Evolutionary conservation across 345 rosid species (phyloP).

Genomic region (Populus alba): DNA sequence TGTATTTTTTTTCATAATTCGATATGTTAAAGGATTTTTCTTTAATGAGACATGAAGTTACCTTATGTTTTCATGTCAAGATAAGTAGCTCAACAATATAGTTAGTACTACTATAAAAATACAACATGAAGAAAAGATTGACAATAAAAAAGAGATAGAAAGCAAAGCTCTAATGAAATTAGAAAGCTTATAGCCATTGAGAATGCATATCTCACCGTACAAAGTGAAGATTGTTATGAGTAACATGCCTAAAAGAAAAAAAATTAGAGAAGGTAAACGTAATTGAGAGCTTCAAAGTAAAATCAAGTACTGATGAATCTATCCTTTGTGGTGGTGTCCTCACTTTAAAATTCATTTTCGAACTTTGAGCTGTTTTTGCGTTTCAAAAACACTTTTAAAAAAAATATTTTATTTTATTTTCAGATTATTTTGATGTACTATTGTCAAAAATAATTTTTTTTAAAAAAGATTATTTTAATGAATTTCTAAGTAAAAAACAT

Average conservation of each 20-base stretch:
- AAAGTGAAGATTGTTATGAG: slow-evolving; percentile 9
- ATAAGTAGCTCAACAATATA: not conserved
- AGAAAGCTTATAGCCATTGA: not conserved
- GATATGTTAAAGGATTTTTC: too few relatives aligned
- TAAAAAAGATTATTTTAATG: too few relatives aligned
- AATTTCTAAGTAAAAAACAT: too few relatives aligned
- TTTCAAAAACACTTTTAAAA: too few relatives aligned
- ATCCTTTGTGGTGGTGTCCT: slow-evolving; percentile 30
- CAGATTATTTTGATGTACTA: too few relatives aligned
- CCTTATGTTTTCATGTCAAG: too few relatives aligned
- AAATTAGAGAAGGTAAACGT: too few relatives aligned
- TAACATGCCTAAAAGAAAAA: not conserved
- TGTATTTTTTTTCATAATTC: too few relatives aligned
- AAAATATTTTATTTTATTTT: too few relatives aligned
- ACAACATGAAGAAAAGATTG: not conserved
- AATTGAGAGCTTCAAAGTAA: slow-evolving; percentile 55
- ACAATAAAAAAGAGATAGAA: not conserved
- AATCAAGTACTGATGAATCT: slow-evolving; percentile 56
- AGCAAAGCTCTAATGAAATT: not conserved
- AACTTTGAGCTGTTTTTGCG: slow-evolving; percentile 11
- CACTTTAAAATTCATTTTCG: slow-evolving; percentile 33
- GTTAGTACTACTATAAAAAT: not conserved
- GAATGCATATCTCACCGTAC: slow-evolving; percentile 18
- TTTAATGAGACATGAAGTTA: too few relatives aligned
- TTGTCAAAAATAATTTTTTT: too few relatives aligned